Evolutionary conservation across 2,329 filamentous ascomycete species (phyloP).

Genomic region (Sclerotinia trifoliorum): DNA sequence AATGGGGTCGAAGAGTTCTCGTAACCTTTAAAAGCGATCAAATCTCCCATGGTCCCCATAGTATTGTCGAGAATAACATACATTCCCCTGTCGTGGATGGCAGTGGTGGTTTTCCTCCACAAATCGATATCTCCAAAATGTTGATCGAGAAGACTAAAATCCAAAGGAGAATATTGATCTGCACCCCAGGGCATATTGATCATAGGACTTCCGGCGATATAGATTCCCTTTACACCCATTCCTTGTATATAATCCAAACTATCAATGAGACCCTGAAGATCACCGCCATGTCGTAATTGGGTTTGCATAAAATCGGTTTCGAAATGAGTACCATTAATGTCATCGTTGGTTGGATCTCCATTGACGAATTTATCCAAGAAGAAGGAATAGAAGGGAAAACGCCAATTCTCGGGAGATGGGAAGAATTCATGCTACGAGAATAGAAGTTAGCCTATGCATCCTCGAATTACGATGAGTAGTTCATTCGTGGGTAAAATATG

Average conservation of each 20-base stretch:
- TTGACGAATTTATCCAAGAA: slow-evolving; percentile 65
- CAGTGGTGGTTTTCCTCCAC: slow-evolving; percentile 57
- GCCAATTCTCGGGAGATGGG: slow-evolving; percentile 60
- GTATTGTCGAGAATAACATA: slow-evolving; percentile 67
- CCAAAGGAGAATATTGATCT: slow-evolving; percentile 59
- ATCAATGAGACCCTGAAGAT: slow-evolving; percentile 56
- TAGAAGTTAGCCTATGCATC: neutral
- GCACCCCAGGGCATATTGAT: slow-evolving; percentile 64
- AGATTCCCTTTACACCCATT: slow-evolving; percentile 59
- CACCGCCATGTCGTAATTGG: slow-evolving; percentile 63
- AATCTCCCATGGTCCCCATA: slow-evolving; percentile 57
- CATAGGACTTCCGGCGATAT: slow-evolving; percentile 59
- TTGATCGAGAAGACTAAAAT: slow-evolving; percentile 61
- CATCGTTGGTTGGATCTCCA: slow-evolving; percentile 59
- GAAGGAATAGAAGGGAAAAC: slow-evolving; percentile 64
- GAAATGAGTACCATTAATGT: slow-evolving; percentile 58
- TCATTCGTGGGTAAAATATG: neutral
- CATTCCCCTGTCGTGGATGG: slow-evolving; percentile 62
- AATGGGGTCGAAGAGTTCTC: slow-evolving; percentile 59
- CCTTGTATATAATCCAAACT: slow-evolving; percentile 63
- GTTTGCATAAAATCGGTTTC: slow-evolving; percentile 61
- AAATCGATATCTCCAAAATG: slow-evolving; percentile 59
- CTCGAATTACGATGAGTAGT: neutral
- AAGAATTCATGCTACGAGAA: slow-evolving; percentile 47
- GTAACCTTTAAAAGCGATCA: slow-evolving; percentile 61